Conservation (phyloP, 1,284 basidiomycete genomes). For the Fomes fomentarius region DNA sequence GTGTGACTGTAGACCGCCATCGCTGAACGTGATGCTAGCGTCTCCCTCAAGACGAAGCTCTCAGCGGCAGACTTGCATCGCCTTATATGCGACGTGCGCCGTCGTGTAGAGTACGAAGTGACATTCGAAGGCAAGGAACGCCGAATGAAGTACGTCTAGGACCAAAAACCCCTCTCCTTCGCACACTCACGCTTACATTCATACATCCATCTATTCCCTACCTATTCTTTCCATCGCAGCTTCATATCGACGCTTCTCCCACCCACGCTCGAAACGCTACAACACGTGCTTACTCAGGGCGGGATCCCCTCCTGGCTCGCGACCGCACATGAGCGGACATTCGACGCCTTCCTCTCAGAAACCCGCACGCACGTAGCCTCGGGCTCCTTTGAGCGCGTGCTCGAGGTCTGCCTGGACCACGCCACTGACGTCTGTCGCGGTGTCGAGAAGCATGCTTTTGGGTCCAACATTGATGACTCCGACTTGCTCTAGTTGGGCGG, state of each 20-base stretch:
- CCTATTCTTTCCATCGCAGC: conserved; percentile 43
- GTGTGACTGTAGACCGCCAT: too few species aligned
- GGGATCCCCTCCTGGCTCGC: conserved; percentile 42
- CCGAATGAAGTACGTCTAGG: conserved; percentile 51
- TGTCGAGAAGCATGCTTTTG: conserved; percentile 60
- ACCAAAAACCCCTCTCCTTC: too few species aligned
- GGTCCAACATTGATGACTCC: conserved; percentile 26
- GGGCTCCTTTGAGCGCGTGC: conserved; percentile 68
- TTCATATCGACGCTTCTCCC: conserved; percentile 77
- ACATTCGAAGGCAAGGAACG: conserved; percentile 65
- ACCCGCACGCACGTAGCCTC: conserved; percentile 68
- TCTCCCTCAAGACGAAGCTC: conserved; percentile 79
- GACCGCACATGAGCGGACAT: conserved; percentile 48
- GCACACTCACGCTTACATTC: too few species aligned
- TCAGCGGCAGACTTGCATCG: conserved; percentile 68
- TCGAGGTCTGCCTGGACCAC: conserved; percentile 70
- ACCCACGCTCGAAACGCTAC: conserved; percentile 65
- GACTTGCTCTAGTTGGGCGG: conserved; percentile 9
- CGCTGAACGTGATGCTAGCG: too few species aligned
- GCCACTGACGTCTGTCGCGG: conserved; percentile 60
- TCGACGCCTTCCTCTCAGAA: conserved; percentile 69
- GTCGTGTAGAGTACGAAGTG: conserved; percentile 72
- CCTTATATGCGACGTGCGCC: conserved; percentile 71
- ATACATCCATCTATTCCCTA: not conserved
- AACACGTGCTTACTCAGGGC: conserved; percentile 70